Evolutionary conservation across 2,329 filamentous ascomycete genomes (phyloP).

Genomic region (Clarireedia paspali): DNA sequence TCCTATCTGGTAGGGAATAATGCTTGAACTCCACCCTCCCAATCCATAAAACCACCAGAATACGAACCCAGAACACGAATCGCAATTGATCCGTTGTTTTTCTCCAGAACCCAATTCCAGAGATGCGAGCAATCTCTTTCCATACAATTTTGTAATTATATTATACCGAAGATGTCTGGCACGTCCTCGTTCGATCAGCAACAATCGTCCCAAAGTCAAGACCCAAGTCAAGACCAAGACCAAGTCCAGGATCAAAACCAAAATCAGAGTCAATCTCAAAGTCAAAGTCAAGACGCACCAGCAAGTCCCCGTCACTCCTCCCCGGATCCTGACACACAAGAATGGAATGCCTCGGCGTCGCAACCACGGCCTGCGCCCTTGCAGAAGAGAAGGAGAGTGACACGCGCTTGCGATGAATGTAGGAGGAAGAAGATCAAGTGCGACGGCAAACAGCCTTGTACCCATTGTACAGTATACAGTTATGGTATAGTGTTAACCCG

Average conservation of each 20-base stretch:
- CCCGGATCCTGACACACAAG: constrained; percentile 4
- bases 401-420: constrained; percentile 75
- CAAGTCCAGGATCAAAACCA: background rate
- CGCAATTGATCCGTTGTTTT: constrained; percentile 1
- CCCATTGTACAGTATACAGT: constrained; percentile 95
- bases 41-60: background rate
- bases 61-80: background rate
- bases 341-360: constrained; percentile 1
- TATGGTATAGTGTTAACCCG: constrained; percentile 61
- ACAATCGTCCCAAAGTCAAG: background rate
- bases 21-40: background rate
- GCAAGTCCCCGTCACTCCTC: constrained; percentile 7
- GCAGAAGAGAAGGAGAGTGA: constrained; percentile 65
- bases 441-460: constrained; percentile 77
- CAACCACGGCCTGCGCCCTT: constrained; percentile 5
- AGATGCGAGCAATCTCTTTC: background rate
- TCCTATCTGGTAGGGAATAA: background rate
- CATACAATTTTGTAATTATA: background rate
- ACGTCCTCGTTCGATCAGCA: constrained; percentile 13
- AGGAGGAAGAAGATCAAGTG: constrained; percentile 83
- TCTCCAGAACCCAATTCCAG: background rate
- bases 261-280: background rate
- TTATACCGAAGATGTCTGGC: constrained; percentile 11
- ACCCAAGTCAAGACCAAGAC: too few species aligned
- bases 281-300: constrained; percentile 1